Conservation (phyloP, 352 stramenopile species). For the Phytophthora tentaculata region DNA sequence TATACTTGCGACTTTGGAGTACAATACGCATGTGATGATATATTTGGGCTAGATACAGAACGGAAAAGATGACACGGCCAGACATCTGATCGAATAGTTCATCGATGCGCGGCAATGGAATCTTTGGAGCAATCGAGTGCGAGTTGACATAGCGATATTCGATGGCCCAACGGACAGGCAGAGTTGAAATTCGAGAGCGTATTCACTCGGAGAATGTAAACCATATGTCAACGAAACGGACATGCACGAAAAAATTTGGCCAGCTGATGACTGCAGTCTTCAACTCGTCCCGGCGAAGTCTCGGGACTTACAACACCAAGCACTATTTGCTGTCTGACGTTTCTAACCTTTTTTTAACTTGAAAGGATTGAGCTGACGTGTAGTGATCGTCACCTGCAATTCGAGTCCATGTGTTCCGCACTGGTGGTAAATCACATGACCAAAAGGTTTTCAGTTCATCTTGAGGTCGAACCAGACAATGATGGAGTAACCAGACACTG, state of each 20-base stretch:
- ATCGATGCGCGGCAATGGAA: too few relatives aligned
- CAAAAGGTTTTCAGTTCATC: neutral
- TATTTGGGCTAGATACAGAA: too few relatives aligned
- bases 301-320: neutral
- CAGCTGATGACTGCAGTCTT: neutral
- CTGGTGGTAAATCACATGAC: neutral
- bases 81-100: too few relatives aligned
- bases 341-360: neutral
- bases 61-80: too few relatives aligned
- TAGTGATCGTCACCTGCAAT: neutral
- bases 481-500: neutral
- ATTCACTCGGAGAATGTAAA: too few relatives aligned
- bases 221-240: neutral
- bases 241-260: neutral
- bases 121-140: too few relatives aligned
- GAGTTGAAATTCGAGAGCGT: too few relatives aligned
- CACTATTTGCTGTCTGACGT: neutral
- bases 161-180: too few relatives aligned
- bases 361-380: neutral
- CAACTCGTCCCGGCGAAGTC: neutral
- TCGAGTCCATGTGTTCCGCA: neutral
- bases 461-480: neutral
- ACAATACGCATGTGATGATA: too few relatives aligned
- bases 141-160: too few relatives aligned
- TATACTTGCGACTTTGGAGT: too few relatives aligned